Evolutionary conservation across 129 eudicot genomes (phyloP).

Genomic region (Oenanthe sinensis): DNA sequence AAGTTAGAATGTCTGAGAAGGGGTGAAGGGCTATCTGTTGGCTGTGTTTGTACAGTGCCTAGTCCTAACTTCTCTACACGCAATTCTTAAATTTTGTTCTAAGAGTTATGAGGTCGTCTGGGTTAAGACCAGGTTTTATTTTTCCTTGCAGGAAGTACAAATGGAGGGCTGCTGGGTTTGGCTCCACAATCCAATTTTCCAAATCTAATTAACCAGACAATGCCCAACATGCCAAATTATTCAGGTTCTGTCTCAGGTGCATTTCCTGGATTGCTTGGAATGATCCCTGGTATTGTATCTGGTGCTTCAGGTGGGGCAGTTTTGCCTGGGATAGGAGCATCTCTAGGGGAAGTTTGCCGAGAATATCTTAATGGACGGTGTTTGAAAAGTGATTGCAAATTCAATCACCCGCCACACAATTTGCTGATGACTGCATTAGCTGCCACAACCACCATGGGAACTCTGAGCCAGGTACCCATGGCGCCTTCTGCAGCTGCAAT

Average conservation of each 20-base stretch:
- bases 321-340: slow-evolving; percentile 92
- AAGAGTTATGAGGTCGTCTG: not conserved
- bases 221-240: slow-evolving; percentile 99
- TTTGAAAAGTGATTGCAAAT: slow-evolving; percentile 66
- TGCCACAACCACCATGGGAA: slow-evolving; percentile 82
- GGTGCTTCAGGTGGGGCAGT: slow-evolving; percentile 92
- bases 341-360: slow-evolving; percentile 89
- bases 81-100: not conserved
- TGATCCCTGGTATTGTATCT: slow-evolving; percentile 82
- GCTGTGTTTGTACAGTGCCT: not conserved
- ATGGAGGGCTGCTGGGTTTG: slow-evolving; percentile 74
- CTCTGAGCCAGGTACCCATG: slow-evolving; percentile 92
- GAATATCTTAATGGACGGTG: slow-evolving; percentile 87
- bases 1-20: not conserved
- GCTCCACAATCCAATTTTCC: slow-evolving; percentile 54
- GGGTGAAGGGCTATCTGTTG: not conserved
- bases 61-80: not conserved
- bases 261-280: slow-evolving; percentile 88
- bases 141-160: slow-evolving; percentile 42
- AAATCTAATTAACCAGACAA: slow-evolving; percentile 74
- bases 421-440: slow-evolving; percentile 87
- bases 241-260: slow-evolving; percentile 97
- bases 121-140: not conserved
- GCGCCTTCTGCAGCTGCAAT: slow-evolving; percentile 99
- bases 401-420: slow-evolving; percentile 88